These are phyloP conservation scores for Elsinoe australis DNA, from an alignment of 2,329 filamentous ascomycete genomes.

Conservation along the genomic window DNA sequence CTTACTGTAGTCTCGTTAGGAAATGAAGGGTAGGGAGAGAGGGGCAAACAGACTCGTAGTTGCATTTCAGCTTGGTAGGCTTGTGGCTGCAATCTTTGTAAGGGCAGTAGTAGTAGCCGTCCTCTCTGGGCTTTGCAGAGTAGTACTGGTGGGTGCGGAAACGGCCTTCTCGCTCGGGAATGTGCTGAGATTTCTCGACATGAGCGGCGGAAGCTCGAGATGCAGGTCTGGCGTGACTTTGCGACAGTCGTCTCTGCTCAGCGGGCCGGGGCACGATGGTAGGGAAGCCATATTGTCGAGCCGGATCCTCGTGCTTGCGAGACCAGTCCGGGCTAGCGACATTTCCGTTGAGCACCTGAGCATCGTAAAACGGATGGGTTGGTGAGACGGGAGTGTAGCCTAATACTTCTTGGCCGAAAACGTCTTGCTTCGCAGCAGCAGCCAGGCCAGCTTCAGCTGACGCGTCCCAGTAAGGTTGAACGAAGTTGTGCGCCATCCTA, in stretches of 20 bases:
- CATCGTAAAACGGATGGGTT: too few species aligned
- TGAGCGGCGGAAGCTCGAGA: conserved; percentile 1
- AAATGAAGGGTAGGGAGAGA: neutral
- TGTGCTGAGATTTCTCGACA: conserved; percentile 4
- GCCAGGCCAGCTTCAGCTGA: too few species aligned
- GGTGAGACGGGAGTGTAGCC: too few species aligned
- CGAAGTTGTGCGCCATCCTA: too few species aligned
- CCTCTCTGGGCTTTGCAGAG: conserved; percentile 55
- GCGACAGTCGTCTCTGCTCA: neutral
- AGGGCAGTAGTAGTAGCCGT: conserved; percentile 90
- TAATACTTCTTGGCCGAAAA: too few species aligned
- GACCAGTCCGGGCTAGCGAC: too few species aligned
- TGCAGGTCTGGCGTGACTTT: neutral
- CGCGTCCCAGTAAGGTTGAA: too few species aligned
- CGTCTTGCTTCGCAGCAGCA: too few species aligned
- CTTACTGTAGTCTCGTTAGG: conserved; percentile 56
- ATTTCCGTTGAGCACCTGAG: too few species aligned
- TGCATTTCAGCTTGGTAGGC: conserved; percentile 95
- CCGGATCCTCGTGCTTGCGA: too few species aligned
- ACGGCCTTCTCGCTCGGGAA: conserved; percentile 27
- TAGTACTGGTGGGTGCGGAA: conserved; percentile 57
- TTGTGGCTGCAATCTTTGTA: conserved; percentile 78
- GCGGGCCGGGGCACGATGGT: too few species aligned
- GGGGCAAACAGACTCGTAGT: conserved; percentile 73
- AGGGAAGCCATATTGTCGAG: too few species aligned